Evolutionary conservation across 1,284 basidiomycete species (phyloP).

Genomic region (Rhodotorula sp.): DNA sequence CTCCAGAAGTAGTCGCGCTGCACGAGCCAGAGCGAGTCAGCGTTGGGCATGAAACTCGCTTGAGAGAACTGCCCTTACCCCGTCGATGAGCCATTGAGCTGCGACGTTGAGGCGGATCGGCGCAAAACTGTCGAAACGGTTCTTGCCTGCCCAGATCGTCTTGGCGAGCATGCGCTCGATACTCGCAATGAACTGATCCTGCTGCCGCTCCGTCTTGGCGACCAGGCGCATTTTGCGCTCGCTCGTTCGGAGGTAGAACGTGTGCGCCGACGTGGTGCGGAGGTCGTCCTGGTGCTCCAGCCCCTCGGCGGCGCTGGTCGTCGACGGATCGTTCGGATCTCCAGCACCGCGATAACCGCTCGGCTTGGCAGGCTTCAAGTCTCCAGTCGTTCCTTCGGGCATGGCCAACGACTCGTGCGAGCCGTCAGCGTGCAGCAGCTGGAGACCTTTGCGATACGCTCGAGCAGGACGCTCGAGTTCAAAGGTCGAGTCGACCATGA

Average conservation of each 20-base stretch:
- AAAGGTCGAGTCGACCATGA: conserved; percentile 88
- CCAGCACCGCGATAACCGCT: conserved; percentile 32
- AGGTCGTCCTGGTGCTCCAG: conserved; percentile 13
- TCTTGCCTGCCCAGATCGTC: conserved; percentile 75
- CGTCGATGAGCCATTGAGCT: conserved; percentile 99
- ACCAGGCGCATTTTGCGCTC: conserved; percentile 84
- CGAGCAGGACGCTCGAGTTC: conserved; percentile 63
- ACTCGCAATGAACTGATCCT: conserved; percentile 95
- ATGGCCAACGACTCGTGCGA: conserved; percentile 41
- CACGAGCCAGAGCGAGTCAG: background rate
- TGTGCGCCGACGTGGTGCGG: conserved; percentile 63
- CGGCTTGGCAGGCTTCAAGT: conserved; percentile 46
- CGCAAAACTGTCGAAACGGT: conserved; percentile 91
- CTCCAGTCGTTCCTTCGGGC: conserved; percentile 40
- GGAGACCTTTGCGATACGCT: conserved; percentile 64
- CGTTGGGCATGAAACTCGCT: no score
- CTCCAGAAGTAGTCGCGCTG: conserved; percentile 97
- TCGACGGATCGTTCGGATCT: conserved; percentile 44
- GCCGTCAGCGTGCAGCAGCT: conserved; percentile 54
- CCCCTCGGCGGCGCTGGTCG: conserved; percentile 19
- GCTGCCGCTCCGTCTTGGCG: conserved; percentile 91
- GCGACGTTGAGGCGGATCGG: conserved; percentile 90
- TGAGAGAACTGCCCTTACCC: conserved; percentile 57
- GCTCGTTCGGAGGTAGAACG: conserved; percentile 88
- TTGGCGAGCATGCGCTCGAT: conserved; percentile 77